These are phyloP conservation scores for Thuidium tamariscinum DNA, from an alignment of 225 moss, liverwort and hornwort species.

Conservation along the genomic window DNA sequence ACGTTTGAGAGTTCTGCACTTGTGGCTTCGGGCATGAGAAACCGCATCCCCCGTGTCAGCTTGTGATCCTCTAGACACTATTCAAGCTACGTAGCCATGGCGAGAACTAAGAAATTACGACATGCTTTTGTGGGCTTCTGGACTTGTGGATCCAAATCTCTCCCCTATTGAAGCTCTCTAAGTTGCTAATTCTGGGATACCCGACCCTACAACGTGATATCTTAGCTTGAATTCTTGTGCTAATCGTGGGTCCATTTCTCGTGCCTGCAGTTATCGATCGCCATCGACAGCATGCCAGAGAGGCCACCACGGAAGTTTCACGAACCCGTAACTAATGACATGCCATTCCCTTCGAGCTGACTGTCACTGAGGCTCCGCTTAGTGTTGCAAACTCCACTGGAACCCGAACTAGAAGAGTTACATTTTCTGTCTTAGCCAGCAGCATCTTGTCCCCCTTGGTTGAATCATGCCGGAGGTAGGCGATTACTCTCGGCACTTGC, in stretches of 20 bases:
- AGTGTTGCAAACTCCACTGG: background rate
- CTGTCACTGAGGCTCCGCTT: background rate
- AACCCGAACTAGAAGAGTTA: background rate
- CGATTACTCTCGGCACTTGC: background rate
- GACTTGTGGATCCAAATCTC: background rate
- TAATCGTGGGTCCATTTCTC: background rate
- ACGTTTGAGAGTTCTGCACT: background rate
- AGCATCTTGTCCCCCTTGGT: background rate
- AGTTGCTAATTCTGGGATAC: background rate
- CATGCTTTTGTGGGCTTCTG: background rate
- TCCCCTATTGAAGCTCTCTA: background rate
- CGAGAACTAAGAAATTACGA: background rate
- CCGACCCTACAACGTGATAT: background rate
- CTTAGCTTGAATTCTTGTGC: background rate
- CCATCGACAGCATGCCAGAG: background rate
- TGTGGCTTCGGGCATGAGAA: background rate
- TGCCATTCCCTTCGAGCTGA: background rate
- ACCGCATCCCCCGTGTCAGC: background rate
- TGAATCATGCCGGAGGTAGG: constrained; percentile 7
- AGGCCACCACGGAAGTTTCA: background rate
- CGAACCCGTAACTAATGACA: background rate
- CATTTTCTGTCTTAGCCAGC: background rate
- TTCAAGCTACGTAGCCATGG: background rate
- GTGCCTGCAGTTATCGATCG: background rate
- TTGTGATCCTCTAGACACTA: background rate